Percentiles rank a stretch among this genome's conserved stretches.
Conservation (phyloP, 495 filamentous ascomycete genomes). For the Xylaria venustula region DNA sequence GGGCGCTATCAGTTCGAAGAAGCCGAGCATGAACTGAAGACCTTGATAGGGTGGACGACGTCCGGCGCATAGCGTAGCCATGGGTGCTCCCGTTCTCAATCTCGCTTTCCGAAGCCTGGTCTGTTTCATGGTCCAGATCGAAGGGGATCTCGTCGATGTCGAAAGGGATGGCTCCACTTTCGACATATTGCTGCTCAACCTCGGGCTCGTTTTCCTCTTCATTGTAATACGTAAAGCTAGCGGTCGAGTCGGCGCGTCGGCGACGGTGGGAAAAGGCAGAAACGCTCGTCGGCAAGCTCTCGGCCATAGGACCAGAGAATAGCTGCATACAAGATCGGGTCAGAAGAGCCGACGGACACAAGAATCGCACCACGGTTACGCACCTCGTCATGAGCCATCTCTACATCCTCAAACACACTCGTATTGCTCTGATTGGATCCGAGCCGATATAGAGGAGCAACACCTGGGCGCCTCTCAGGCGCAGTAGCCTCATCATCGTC, state of each 20-base stretch:
- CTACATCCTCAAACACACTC: slow-evolving; percentile 91
- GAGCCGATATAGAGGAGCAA: slow-evolving; percentile 51
- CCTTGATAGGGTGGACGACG: slow-evolving; percentile 48
- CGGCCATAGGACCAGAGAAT: slow-evolving; percentile 89
- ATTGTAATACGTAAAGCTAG: slow-evolving; percentile 90
- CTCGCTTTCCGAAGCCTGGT: slow-evolving; percentile 40
- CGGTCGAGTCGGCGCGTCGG: slow-evolving; percentile 72
- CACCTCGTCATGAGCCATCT: slow-evolving; percentile 97
- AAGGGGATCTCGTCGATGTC: slow-evolving; percentile 44
- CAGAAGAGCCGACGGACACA: slow-evolving; percentile 13
- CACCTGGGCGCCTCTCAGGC: slow-evolving; percentile 34
- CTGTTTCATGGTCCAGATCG: slow-evolving; percentile 36
- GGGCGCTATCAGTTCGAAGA: slow-evolving; percentile 59
- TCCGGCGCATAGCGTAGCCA: slow-evolving; percentile 39
- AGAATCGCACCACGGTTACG: slow-evolving; percentile 13
- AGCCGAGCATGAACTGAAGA: slow-evolving; percentile 70
- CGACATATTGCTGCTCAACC: slow-evolving; percentile 11
- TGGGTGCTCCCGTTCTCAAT: slow-evolving; percentile 35
- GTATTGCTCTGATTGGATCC: slow-evolving; percentile 76
- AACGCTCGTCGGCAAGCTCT: slow-evolving; percentile 88
- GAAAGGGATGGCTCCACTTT: slow-evolving; percentile 10
- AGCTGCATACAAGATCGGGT: slow-evolving; percentile 52
- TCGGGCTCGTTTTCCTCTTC: slow-evolving; percentile 55
- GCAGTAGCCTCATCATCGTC: slow-evolving; percentile 24
- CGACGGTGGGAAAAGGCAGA: slow-evolving; percentile 83